These are phyloP conservation scores for Yamadazyma conglobata DNA, from an alignment of 1,139 yeast genomes.

Conservation along the genomic window DNA sequence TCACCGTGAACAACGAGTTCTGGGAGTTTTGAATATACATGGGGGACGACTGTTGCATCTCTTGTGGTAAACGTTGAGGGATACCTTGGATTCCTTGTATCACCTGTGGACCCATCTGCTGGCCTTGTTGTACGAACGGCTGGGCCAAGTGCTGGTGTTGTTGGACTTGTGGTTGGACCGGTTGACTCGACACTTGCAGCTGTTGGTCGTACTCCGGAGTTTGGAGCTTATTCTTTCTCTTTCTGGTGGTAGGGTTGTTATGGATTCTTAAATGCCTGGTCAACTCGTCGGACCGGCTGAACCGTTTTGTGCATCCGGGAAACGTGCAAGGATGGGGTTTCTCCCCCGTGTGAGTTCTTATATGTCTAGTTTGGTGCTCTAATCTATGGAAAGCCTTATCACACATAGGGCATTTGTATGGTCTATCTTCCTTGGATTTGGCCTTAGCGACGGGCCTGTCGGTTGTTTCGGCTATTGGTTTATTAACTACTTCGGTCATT, in stretches of 20 bases:
- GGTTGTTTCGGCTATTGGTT: too few species aligned
- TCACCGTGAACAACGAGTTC: conserved; percentile 3
- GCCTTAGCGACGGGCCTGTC: background rate
- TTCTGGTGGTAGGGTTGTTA: conserved; percentile 49
- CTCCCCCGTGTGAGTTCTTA: conserved; percentile 68
- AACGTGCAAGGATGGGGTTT: conserved; percentile 72
- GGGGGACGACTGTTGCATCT: background rate
- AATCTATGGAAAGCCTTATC: conserved; percentile 59
- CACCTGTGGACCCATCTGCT: background rate
- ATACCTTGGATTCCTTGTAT: background rate
- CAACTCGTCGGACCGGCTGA: conserved; percentile 65
- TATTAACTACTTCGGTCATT: conserved; percentile 2
- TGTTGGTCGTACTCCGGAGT: background rate
- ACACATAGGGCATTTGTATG: conserved; percentile 61
- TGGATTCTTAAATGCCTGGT: conserved; percentile 67
- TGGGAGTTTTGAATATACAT: conserved; percentile 3
- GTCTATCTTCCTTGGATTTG: conserved; percentile 29
- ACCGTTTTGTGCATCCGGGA: conserved; percentile 64
- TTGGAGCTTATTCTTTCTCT: conserved; percentile 24
- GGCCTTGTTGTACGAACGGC: background rate
- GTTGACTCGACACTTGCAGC: background rate
- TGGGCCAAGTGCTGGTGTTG: conserved; percentile 1
- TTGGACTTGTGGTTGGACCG: background rate
- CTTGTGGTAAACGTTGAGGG: background rate
- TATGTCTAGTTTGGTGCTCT: conserved; percentile 71